Percentiles rank a stretch among this genome's conserved stretches.
phyloP scores from a whole-genome alignment of 192 early-diverging fungal genomes.

The Coemansia sp. region DNA sequence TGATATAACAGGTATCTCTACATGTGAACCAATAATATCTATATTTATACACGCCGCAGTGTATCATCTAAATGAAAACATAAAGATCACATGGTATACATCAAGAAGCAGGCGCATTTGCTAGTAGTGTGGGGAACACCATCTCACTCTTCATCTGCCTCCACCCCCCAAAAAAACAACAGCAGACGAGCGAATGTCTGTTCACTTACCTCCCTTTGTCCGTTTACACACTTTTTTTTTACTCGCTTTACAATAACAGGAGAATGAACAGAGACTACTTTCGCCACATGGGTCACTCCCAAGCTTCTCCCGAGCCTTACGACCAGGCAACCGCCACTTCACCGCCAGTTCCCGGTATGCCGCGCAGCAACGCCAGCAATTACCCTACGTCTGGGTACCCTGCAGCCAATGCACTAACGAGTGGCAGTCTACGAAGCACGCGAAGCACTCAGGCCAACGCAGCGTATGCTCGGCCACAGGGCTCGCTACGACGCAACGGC shows the following conservation, averaged over 20 bases:
- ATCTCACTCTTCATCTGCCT: not conserved
- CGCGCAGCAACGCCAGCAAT: conserved; percentile 12
- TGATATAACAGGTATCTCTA: conserved; percentile 12
- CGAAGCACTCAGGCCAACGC: conserved; percentile 21
- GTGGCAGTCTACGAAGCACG: conserved; percentile 47
- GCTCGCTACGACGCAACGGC: conserved; percentile 2
- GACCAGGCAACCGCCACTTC: conserved; percentile 1
- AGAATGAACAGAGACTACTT: conserved; percentile 26
- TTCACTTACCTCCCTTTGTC: not conserved
- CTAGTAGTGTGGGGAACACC: not conserved
- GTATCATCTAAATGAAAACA: not conserved
- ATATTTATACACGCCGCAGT: not conserved
- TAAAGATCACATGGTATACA: not conserved
- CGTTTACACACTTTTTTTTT: not conserved
- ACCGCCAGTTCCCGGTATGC: conserved; percentile 9
- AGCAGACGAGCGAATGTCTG: too few species aligned
- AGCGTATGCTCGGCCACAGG: conserved; percentile 9
- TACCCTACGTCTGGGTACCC: conserved; percentile 9
- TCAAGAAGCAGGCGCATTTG: not conserved
- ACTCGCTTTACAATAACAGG: not conserved
- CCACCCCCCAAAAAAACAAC: not conserved
- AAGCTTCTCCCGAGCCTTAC: not conserved
- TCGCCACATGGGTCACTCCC: not conserved
- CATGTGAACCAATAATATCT: not conserved
- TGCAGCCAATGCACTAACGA: conserved; percentile 6